Percentiles rank a stretch among this genome's conserved stretches.
Conservation (phyloP, 208 protist genomes). For the Naegleria fowleri region DNA sequence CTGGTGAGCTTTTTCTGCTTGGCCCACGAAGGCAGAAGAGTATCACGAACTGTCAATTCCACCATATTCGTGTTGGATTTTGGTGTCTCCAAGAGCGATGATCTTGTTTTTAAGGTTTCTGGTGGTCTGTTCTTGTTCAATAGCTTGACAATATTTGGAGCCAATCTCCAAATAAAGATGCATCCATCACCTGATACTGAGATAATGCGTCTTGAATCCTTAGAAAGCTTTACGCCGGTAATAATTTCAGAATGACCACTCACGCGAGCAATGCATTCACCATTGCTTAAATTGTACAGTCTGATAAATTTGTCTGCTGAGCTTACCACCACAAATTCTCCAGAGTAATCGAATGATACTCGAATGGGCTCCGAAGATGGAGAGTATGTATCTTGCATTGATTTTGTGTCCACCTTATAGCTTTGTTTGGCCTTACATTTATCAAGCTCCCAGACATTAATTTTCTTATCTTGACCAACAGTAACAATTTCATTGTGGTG, state of each 20-base stretch:
- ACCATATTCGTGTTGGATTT: not conserved
- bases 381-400: not conserved
- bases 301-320: slow-evolving; percentile 35
- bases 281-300: slow-evolving; percentile 36
- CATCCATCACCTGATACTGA: slow-evolving; percentile 39
- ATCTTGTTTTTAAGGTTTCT: not conserved
- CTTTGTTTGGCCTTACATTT: slow-evolving; percentile 18
- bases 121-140: not conserved
- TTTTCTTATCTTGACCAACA: slow-evolving; percentile 36
- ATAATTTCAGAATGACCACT: slow-evolving; percentile 33
- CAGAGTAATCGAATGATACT: slow-evolving; percentile 27
- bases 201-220: slow-evolving; percentile 25
- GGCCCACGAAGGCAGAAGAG: not conserved
- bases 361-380: slow-evolving; percentile 2
- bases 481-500: slow-evolving; percentile 29
- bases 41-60: not conserved
- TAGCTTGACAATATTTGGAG: not conserved
- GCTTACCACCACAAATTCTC: slow-evolving; percentile 23
- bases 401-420: not conserved
- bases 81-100: not conserved
- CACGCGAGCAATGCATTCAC: slow-evolving; percentile 22
- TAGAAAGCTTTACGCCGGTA: slow-evolving; percentile 25
- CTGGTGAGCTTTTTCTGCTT: not conserved
- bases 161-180: slow-evolving; percentile 37
- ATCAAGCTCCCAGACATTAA: slow-evolving; percentile 30